Evolutionary conservation across 768 basidiomycete genomes (phyloP).

Genomic region (Psilocybe cubensis): DNA sequence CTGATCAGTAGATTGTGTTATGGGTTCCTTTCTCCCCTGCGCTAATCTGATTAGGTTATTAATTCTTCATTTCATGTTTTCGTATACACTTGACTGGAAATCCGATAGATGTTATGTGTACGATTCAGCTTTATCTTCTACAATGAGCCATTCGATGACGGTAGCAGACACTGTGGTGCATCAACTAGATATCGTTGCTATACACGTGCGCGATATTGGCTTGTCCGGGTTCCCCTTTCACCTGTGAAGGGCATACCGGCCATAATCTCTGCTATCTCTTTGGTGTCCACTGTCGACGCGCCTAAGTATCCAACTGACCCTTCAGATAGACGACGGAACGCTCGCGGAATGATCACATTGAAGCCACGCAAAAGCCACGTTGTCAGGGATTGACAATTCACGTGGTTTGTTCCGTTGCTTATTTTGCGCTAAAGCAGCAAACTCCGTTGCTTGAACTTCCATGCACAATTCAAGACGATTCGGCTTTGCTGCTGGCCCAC

Average conservation of each 20-base stretch:
- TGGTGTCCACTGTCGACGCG: not conserved
- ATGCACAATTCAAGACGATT: not conserved
- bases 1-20: not conserved
- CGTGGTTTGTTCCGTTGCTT: conserved; percentile 30
- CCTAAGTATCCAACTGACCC: conserved; percentile 12
- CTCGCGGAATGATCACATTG: conserved; percentile 43
- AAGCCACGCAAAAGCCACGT: conserved; percentile 42
- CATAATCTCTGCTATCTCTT: conserved; percentile 12
- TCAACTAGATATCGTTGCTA: conserved; percentile 23
- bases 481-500: not conserved
- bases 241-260: conserved; percentile 20
- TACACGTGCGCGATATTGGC: conserved; percentile 9
- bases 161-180: conserved; percentile 4
- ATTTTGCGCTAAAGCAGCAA: conserved; percentile 1
- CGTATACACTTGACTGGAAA: not conserved
- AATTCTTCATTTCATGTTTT: not conserved
- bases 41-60: not conserved
- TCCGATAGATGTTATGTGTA: too few species aligned
- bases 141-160: not conserved
- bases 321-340: conserved; percentile 8
- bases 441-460: not conserved
- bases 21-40: not conserved
- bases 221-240: conserved; percentile 21
- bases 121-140: not conserved
- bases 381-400: conserved; percentile 32